These are phyloP conservation scores for Haematococcus sp. DNA, from an alignment of 139 green algal species.

Conservation along the genomic window DNA sequence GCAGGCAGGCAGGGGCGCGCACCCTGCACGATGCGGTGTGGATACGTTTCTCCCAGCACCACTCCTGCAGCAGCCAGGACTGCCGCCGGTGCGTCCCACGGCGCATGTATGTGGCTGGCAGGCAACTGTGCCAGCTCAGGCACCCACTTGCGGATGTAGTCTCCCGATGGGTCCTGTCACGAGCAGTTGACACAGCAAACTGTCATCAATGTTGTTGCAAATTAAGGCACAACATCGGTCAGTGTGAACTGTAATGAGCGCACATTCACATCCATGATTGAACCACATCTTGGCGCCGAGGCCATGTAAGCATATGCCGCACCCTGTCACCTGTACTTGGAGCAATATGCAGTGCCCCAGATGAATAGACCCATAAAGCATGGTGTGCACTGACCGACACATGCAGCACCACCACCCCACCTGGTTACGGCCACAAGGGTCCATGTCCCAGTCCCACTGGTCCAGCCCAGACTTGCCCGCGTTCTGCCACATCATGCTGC, in stretches of 20 bases:
- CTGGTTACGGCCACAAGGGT: conserved; percentile 42
- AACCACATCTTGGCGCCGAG: too few relatives aligned
- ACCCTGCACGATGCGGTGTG: conserved; percentile 25
- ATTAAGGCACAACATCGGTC: too few relatives aligned
- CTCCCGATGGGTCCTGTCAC: conserved; percentile 54
- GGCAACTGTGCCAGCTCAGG: conserved; percentile 55
- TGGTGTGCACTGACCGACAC: neutral
- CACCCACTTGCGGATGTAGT: conserved; percentile 61
- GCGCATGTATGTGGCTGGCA: conserved; percentile 42
- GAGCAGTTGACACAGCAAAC: too few relatives aligned
- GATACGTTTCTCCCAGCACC: conserved; percentile 41
- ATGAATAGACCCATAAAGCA: too few relatives aligned
- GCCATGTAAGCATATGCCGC: too few relatives aligned
- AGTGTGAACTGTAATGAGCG: too few relatives aligned
- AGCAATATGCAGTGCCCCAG: too few relatives aligned
- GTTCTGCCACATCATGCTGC: conserved; percentile 77
- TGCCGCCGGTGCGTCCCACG: conserved; percentile 47
- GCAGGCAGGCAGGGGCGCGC: neutral
- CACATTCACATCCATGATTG: too few relatives aligned
- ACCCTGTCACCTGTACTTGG: too few relatives aligned
- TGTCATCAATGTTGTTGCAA: too few relatives aligned
- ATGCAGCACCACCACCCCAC: neutral
- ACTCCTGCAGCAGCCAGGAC: conserved; percentile 42
- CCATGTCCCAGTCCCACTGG: conserved; percentile 67
- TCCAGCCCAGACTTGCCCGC: conserved; percentile 52